Percentiles rank a stretch among this genome's conserved stretches.
Evolutionary conservation across 306 rosid species (phyloP).

Genomic region (Corylus heterophylla): DNA sequence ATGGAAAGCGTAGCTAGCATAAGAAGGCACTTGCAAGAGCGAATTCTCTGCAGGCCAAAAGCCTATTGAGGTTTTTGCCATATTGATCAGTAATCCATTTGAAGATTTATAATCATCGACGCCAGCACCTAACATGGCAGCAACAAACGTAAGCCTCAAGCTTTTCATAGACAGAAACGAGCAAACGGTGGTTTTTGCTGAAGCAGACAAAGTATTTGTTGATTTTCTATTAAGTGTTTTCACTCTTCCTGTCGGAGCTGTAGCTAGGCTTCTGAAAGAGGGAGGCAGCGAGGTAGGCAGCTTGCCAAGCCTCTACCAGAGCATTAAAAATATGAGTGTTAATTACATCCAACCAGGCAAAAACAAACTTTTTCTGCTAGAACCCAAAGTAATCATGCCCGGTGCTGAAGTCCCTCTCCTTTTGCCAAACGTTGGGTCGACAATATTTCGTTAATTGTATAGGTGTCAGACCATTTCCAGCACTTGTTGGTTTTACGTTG

Average conservation of each 20-base stretch:
- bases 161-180: constrained; percentile 16
- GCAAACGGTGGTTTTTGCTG: constrained; percentile 16
- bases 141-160: constrained; percentile 2
- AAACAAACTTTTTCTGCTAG: neutral
- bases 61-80: no score
- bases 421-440: no score
- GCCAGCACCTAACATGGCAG: neutral
- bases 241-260: constrained; percentile 17
- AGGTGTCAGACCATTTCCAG: neutral
- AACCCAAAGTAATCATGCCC: neutral
- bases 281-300: constrained; percentile 12
- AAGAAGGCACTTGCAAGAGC: no score
- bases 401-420: neutral
- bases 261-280: constrained; percentile 1
- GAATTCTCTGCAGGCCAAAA: neutral
- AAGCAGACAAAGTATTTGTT: constrained; percentile 6
- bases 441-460: no score
- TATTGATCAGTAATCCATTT: no score
- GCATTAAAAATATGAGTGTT: constrained; percentile 6
- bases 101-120: no score
- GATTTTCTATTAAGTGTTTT: constrained; percentile 30
- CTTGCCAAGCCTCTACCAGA: constrained; percentile 7
- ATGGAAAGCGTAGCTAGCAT: no score
- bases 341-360: neutral
- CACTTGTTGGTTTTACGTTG: neutral